Base-by-base conservation (phyloP, 2,329 filamentous ascomycete species). In the Cercospora citrullina region DNA sequence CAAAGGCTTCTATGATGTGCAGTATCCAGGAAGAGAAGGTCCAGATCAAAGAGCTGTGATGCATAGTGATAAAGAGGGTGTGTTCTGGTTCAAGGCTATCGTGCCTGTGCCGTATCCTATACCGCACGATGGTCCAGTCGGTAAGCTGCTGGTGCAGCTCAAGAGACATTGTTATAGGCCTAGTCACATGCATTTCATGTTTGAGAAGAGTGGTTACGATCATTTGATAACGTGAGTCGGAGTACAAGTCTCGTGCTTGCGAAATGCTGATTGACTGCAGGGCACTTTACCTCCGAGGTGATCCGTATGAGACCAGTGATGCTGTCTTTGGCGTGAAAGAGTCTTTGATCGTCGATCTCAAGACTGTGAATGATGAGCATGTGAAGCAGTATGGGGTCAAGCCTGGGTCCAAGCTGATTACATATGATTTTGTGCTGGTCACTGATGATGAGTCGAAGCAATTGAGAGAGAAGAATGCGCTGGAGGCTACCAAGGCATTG, bases 301-400 rank as follows among this genome's bases (percentile, higher is more conserved):
- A 94, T 73, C 90, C 90, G 0, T 95, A 94, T 77, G 91, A 94
- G 81, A 91, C 87, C 0, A 91, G 90, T 0, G 92, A 96, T 76
- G 91, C 92, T 0, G 92, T 96, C 1, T 96, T 96, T 74, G 92
- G 92, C 10, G 92, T 96, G 66, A 96, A 96, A 79, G 85, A 92
- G 76, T 92, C 90, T 30, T 83, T 96, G 12, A 81, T 92, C n/a
- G 84, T 93, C 14, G 90, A 92, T 71, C 81, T 87, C 80, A 72
- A 84, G 69, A 80, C 84, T 75, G 82, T 87, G 72, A 79, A 84
- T 77, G 76, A 80, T 0, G 83, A 84, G 55, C 84, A 84, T 66
- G 87, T 89, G 0, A 71, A 72, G 60, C 82, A 87, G 74, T 91
- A 93, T 76, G 84, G 82, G 16, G 87, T 93, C 5, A 78, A 85